phyloP scores from a whole-genome alignment of 306 rosid genomes.

The Trifolium pratense region DNA sequence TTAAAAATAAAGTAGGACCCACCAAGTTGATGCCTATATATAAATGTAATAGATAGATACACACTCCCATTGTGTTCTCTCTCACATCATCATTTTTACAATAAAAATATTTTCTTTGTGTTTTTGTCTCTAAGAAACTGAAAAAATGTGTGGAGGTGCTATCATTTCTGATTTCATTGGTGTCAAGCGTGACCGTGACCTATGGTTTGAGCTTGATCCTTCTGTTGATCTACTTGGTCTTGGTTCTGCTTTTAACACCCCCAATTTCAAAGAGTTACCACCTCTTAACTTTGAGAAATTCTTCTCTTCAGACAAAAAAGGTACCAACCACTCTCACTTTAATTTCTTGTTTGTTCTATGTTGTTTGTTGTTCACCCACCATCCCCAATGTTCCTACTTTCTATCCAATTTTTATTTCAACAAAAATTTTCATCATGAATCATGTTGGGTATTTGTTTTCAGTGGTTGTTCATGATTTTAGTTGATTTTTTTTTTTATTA shows the following conservation, averaged over 20 bases:
- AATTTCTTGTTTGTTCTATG: neutral
- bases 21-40: neutral
- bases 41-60: neutral
- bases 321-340: slow-evolving; percentile 35
- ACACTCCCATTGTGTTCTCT: neutral
- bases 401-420: neutral
- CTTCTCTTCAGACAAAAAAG: slow-evolving; percentile 27
- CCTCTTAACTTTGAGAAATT: neutral
- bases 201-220: slow-evolving; percentile 74
- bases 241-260: slow-evolving; percentile 15
- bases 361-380: slow-evolving; percentile 7
- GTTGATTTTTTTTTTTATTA: neutral
- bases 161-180: slow-evolving; percentile 73
- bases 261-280: neutral
- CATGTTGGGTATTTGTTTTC: neutral
- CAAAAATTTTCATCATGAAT: slow-evolving; percentile 22
- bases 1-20: neutral
- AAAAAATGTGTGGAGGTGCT: slow-evolving; percentile 89
- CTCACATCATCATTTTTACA: neutral
- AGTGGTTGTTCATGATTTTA: neutral
- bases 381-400: slow-evolving; percentile 1
- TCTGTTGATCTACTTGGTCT: slow-evolving; percentile 66
- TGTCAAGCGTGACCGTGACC: slow-evolving; percentile 57
- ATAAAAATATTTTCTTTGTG: neutral
- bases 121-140: neutral